Conservation (phyloP, 495 filamentous ascomycete species). For the Aspergillus wentii region DNA sequence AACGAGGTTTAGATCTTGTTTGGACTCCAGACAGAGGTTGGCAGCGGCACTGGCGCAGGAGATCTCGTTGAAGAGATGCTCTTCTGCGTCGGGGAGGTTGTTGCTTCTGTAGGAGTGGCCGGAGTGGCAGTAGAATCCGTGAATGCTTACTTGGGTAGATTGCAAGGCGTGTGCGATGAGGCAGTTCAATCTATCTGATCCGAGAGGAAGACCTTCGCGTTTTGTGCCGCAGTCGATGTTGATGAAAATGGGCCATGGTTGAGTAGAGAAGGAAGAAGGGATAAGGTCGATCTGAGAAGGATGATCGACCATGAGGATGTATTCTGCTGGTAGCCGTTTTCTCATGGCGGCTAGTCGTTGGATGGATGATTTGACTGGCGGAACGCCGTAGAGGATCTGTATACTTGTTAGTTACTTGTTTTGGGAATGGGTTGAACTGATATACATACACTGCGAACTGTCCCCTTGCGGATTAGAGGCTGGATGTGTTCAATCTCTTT, state of each 20-base stretch:
- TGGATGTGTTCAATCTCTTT: constrained; percentile 3
- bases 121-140: constrained; percentile 20
- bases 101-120: constrained; percentile 19
- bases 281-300: constrained; percentile 3
- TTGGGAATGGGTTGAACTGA: neutral
- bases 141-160: constrained; percentile 3
- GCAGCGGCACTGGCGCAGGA: neutral
- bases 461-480: constrained; percentile 1
- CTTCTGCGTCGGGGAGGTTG: constrained; percentile 5
- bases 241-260: constrained; percentile 14
- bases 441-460: constrained; percentile 1
- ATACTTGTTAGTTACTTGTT: constrained; percentile 1
- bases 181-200: neutral
- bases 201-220: constrained; percentile 8
- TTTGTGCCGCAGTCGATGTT: constrained; percentile 11
- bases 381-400: constrained; percentile 1
- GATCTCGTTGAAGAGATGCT: neutral
- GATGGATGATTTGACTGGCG: neutral
- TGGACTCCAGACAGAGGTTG: neutral
- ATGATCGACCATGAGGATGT: constrained; percentile 8
- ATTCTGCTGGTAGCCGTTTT: neutral
- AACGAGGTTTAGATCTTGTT: neutral
- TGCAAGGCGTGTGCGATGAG: constrained; percentile 1
- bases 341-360: constrained; percentile 1
- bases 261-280: neutral